Base-by-base conservation (phyloP, 176 grass and related monocot species). In the Rhynchospora breviuscula region DNA sequence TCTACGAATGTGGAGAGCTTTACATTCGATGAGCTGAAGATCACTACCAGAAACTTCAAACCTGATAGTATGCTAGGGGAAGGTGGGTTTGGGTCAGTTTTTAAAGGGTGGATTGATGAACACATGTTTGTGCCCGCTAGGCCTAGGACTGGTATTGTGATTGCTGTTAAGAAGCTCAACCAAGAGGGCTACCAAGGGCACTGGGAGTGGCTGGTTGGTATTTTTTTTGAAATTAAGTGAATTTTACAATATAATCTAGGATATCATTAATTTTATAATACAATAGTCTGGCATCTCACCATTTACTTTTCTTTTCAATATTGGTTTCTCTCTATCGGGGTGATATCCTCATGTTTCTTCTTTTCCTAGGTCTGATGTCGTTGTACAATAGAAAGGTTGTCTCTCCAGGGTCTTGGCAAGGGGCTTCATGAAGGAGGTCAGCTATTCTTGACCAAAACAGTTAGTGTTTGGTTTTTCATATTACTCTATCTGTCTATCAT, bases 131-230 rank as follows among this genome's bases (percentile, higher is more conserved):
- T 68, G 4, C 26, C 85, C n/a, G n/a, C n/a, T n/a, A n/a, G n/a
- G n/a, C n/a, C n/a, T n/a, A 91, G 93, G 44, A 97, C 89, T 1
- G 93, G 93, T 51, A 97, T 91, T 63, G 85, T 91, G 85, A 93
- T 97, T 43, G 93, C 91, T 0, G 93, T 93, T 72, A 97, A 97
- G 89, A 97, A 97, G 85, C 90, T 97, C 79, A 93, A 97, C 87
- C 91, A 91, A 14, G 70, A 97, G 70, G 91, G 93, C 3, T 91
- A 87, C 67, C 93, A 97, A 85, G 93, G 93, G 2, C 93, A 97
- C 83, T 84, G 85, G 72, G 93, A 97, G 46, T 97, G 93, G 93
- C 85, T 97, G 91, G 93, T 95, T 51, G 17, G 79, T 86, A 82
- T 46, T 23, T 4, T 40, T 40, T 40, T 40, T 40, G 2, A 31